A percentile compares a stretch with the other conserved stretches of the same genome.
These are phyloP conservation scores for Cyclaneusma minus DNA, from an alignment of 2,329 filamentous ascomycete species.

Conservation along the genomic window DNA sequence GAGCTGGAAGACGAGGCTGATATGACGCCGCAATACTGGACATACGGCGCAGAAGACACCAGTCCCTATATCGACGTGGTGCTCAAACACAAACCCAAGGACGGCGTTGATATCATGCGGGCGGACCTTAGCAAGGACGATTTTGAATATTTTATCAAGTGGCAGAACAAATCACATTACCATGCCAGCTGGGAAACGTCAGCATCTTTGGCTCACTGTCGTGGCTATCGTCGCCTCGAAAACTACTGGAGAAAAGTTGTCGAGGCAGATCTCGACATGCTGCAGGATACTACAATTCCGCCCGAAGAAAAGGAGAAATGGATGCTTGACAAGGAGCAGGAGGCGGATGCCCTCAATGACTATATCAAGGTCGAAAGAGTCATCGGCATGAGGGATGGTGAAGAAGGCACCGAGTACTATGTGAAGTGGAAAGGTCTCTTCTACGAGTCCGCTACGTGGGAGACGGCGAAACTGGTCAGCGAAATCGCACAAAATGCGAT, in stretches of 20 bases:
- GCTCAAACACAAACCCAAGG: constrained; percentile 68
- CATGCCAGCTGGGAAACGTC: constrained; percentile 91
- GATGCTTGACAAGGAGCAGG: constrained; percentile 85
- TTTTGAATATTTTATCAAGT: constrained; percentile 90
- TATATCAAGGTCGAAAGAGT: constrained; percentile 88
- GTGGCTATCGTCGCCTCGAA: constrained; percentile 77
- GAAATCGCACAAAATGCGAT: constrained; percentile 75
- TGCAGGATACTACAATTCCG: constrained; percentile 56
- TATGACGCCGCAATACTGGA: constrained; percentile 55
- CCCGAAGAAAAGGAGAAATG: constrained; percentile 86
- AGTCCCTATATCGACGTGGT: constrained; percentile 82
- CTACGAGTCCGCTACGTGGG: constrained; percentile 95
- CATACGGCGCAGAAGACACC: constrained; percentile 55
- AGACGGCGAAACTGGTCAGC: constrained; percentile 59
- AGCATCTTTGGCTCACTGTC: constrained; percentile 57
- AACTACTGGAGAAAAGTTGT: constrained; percentile 87
- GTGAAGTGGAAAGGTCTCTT: constrained; percentile 95
- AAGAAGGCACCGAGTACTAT: constrained; percentile 73
- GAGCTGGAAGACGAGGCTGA: constrained; percentile 52
- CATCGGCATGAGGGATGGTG: constrained; percentile 67
- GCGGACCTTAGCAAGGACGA: constrained; percentile 49
- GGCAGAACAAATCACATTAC: constrained; percentile 89
- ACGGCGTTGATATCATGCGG: constrained; percentile 41
- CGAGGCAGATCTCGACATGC: constrained; percentile 62
- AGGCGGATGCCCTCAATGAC: constrained; percentile 75